phyloP scores from a whole-genome alignment of 2,329 filamentous ascomycete genomes.

The Diaporthe capsici region DNA sequence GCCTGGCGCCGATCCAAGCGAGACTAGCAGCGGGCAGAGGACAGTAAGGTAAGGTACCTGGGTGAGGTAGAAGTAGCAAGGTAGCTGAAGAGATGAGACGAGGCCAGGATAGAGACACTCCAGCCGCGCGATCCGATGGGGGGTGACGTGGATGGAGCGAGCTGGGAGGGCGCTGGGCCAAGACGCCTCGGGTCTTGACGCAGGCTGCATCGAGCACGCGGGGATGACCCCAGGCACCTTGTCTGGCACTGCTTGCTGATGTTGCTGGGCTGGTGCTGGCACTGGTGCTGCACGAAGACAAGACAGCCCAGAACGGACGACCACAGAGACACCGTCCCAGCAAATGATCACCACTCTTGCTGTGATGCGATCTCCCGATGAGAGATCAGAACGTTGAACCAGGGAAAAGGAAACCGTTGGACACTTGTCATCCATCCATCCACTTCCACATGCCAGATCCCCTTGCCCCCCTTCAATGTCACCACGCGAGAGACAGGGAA shows the following conservation, averaged over 20 bases:
- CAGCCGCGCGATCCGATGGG: constrained; percentile 25
- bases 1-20: constrained; percentile 29
- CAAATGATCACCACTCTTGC: constrained; percentile 10
- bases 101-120: constrained; percentile 26
- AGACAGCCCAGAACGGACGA: not conserved
- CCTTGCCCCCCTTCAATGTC: not conserved
- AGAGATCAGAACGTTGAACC: not conserved
- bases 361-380: constrained; percentile 7
- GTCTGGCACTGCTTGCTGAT: not conserved
- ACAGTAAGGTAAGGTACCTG: not conserved
- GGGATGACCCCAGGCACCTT: constrained; percentile 24
- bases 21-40: constrained; percentile 9
- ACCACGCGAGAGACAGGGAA: constrained; percentile 34
- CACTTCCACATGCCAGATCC: not conserved
- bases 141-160: constrained; percentile 10
- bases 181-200: constrained; percentile 24
- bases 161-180: not conserved
- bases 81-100: not conserved
- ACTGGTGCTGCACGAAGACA: not conserved
- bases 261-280: not conserved
- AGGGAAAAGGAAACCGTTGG: not conserved
- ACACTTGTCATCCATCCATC: constrained; percentile 8
- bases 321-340: not conserved
- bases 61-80: not conserved
- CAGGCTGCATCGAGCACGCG: constrained; percentile 16